phyloP scores from a whole-genome alignment of 139 green algal genomes.

The Spirogloea muscicola region DNA sequence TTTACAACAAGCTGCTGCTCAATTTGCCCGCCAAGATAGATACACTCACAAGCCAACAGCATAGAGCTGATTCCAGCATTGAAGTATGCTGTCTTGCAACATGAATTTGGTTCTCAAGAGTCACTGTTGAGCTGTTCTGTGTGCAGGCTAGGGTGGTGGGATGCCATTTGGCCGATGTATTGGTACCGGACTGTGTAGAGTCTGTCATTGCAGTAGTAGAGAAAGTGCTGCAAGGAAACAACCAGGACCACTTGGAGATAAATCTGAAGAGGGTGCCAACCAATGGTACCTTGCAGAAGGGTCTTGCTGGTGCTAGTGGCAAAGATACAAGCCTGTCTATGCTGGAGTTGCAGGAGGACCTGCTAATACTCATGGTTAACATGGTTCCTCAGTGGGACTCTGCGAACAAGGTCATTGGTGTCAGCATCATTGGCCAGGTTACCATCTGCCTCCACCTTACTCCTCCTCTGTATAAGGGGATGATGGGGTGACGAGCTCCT shows the following conservation, averaged over 20 bases:
- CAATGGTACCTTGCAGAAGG: not conserved
- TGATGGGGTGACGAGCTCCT: too few relatives aligned
- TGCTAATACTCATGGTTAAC: constrained; percentile 21
- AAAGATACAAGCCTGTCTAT: not conserved
- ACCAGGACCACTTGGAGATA: constrained; percentile 21
- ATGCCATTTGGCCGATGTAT: not conserved
- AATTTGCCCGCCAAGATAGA: not conserved
- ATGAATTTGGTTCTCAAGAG: not conserved
- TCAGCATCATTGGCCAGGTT: constrained; percentile 32
- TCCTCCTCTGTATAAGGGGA: too few relatives aligned
- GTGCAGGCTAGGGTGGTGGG: constrained; percentile 34
- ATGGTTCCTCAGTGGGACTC: constrained; percentile 23
- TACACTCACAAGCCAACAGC: not conserved
- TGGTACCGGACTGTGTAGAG: constrained; percentile 3
- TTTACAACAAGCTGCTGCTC: not conserved
- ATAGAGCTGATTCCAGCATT: not conserved
- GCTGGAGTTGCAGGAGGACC: constrained; percentile 1
- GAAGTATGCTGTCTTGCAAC: not conserved
- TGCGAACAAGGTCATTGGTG: constrained; percentile 18
- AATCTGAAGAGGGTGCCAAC: constrained; percentile 11
- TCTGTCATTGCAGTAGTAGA: not conserved
- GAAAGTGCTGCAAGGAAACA: constrained; percentile 10
- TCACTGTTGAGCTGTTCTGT: not conserved
- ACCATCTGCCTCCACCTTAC: too few relatives aligned
- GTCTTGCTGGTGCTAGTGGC: not conserved